phyloP scores from a whole-genome alignment of 2,329 filamentous ascomycete species.

The Alternaria sp. region DNA sequence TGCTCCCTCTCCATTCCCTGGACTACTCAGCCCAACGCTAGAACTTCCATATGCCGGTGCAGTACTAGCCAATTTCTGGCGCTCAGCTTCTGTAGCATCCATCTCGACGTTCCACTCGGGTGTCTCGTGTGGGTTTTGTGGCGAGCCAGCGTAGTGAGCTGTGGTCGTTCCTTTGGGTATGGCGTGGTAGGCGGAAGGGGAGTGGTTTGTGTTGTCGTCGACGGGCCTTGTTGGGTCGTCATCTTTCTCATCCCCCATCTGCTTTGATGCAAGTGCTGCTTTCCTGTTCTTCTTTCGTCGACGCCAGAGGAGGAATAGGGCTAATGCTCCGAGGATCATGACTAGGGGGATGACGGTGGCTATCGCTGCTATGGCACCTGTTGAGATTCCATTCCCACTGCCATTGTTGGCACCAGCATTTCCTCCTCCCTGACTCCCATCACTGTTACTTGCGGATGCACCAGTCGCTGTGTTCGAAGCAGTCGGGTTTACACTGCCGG shows the following conservation, averaged over 20 bases:
- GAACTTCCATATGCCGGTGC: neutral
- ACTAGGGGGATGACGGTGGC: constrained; percentile 90
- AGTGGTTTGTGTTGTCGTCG: neutral
- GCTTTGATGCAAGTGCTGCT: neutral
- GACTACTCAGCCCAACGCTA: neutral
- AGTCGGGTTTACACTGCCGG: constrained; percentile 4
- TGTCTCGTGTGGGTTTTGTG: constrained; percentile 9
- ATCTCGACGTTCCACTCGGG: constrained; percentile 34
- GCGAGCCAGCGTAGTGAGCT: neutral
- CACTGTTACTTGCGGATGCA: neutral
- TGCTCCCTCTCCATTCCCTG: neutral
- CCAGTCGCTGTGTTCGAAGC: neutral
- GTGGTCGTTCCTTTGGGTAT: neutral
- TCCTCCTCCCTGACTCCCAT: neutral
- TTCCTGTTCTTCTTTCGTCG: constrained; percentile 17
- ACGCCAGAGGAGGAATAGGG: constrained; percentile 24
- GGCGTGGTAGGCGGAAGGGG: neutral
- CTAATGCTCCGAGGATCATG: constrained; percentile 61
- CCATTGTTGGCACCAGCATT: constrained; percentile 43
- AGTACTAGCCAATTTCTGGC: constrained; percentile 5
- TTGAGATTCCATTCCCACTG: constrained; percentile 54
- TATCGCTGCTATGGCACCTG: constrained; percentile 77
- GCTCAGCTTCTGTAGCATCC: constrained; percentile 24
- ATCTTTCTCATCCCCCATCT: constrained; percentile 9
- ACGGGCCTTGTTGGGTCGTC: neutral